A percentile compares a stretch with the other conserved stretches of the same genome.
Conservation (phyloP, 805 yeast genomes). For the Lipomyces lipofer region DNA sequence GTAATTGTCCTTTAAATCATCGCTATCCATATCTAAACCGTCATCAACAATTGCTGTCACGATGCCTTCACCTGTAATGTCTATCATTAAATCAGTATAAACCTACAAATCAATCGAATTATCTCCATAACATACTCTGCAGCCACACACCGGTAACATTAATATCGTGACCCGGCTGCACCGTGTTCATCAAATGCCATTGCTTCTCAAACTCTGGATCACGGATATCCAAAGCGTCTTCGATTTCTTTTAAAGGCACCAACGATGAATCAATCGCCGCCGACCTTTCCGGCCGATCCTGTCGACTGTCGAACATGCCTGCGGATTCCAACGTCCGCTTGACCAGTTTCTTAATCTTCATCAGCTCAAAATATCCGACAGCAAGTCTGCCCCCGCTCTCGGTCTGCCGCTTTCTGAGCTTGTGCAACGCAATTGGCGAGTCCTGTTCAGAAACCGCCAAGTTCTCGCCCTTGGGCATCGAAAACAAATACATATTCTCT, state of each 20-base stretch:
- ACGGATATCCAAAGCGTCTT: constrained; percentile 57
- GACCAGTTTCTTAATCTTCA: constrained; percentile 13
- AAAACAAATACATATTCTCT: constrained; percentile 21
- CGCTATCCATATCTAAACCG: constrained; percentile 81
- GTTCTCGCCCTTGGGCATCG: constrained; percentile 8
- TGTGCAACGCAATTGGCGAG: neutral
- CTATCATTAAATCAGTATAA: constrained; percentile 2
- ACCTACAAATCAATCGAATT: neutral
- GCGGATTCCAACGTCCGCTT: constrained; percentile 15
- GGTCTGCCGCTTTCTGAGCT: constrained; percentile 6
- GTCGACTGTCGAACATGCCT: neutral
- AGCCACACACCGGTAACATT: constrained; percentile 86
- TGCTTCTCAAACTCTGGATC: constrained; percentile 85
- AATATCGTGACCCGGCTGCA: constrained; percentile 76
- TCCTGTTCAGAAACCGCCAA: neutral
- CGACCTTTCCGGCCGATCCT: neutral
- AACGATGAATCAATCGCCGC: constrained; percentile 53
- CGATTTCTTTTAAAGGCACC: constrained; percentile 36
- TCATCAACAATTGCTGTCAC: constrained; percentile 92
- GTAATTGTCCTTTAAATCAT: constrained; percentile 67
- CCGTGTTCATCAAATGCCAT: constrained; percentile 87
- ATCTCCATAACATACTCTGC: constrained; percentile 42
- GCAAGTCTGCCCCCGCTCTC: neutral
- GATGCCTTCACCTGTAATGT: constrained; percentile 76
- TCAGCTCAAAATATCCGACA: constrained; percentile 15